Evolutionary conservation across 371 early-diverging fungal genomes (phyloP).

Genomic region (Nosema muscidifuracis): DNA sequence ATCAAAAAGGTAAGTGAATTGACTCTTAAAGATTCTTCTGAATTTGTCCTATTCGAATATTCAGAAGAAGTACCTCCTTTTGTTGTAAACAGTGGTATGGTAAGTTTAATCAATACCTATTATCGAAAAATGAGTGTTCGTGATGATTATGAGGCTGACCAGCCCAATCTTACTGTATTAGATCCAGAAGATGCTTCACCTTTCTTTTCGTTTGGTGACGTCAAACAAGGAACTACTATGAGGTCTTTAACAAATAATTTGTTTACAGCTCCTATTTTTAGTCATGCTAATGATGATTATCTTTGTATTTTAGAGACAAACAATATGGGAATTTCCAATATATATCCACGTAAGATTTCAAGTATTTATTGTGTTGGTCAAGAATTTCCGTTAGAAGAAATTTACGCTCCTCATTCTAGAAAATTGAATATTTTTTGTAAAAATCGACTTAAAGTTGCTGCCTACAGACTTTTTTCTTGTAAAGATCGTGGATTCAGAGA

Average conservation of each 20-base stretch:
- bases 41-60: conserved; percentile 83
- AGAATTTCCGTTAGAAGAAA: conserved; percentile 84
- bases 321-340: conserved; percentile 69
- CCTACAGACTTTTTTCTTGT: conserved; percentile 65
- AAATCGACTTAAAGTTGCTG: conserved; percentile 74
- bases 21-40: conserved; percentile 74
- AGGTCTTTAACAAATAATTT: conserved; percentile 84
- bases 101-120: conserved; percentile 82
- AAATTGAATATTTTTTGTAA: conserved; percentile 82
- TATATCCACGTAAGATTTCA: conserved; percentile 70
- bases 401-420: conserved; percentile 90
- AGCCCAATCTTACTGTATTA: conserved; percentile 66
- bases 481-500: conserved; percentile 41
- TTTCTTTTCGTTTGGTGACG: conserved; percentile 74
- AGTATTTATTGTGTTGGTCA: conserved; percentile 85
- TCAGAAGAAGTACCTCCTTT: conserved; percentile 94
- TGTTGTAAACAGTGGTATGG: conserved; percentile 90
- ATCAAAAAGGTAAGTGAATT: conserved; percentile 75
- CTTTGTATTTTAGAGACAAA: conserved; percentile 65
- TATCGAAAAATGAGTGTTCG: conserved; percentile 71
- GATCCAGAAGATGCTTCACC: conserved; percentile 90
- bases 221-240: conserved; percentile 78
- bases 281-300: conserved; percentile 68
- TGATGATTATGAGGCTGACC: conserved; percentile 49
- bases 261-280: conserved; percentile 85